Conservation (phyloP, 495 filamentous ascomycete species). For the Penicillium alfredii region DNA sequence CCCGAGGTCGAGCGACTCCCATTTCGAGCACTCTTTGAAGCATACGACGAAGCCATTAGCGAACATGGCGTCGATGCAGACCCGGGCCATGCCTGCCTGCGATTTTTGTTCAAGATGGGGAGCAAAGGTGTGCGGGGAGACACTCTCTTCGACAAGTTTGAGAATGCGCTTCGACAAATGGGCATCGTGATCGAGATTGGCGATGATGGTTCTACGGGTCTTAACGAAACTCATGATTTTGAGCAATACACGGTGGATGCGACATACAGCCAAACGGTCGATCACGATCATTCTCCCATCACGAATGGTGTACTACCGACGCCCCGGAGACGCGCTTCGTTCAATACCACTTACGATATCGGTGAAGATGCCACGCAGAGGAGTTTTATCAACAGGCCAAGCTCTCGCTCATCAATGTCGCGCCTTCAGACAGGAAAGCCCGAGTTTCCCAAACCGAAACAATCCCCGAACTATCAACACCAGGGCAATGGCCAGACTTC, state of each 20-base stretch:
- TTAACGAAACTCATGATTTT: conserved; percentile 24
- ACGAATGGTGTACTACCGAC: conserved; percentile 23
- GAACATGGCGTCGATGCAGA: conserved; percentile 62
- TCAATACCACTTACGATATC: conserved; percentile 51
- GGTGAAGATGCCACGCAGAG: conserved; percentile 43
- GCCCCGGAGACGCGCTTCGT: conserved; percentile 49
- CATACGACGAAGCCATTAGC: conserved; percentile 67
- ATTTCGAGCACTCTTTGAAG: conserved; percentile 72
- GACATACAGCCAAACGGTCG: conserved; percentile 14
- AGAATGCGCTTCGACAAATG: conserved; percentile 55
- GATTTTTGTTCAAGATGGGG: conserved; percentile 77
- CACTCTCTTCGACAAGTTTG: conserved; percentile 60
- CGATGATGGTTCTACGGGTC: conserved; percentile 23
- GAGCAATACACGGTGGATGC: conserved; percentile 19
- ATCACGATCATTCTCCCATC: conserved; percentile 14
- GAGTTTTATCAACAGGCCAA: conserved; percentile 34
- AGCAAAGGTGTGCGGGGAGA: conserved; percentile 42
- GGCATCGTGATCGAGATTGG: conserved; percentile 63
- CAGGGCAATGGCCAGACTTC: conserved; percentile 5
- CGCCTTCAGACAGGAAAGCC: conserved; percentile 37
- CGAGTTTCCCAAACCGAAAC: conserved; percentile 24
- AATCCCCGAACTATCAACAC: conserved; percentile 30
- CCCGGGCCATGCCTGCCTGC: conserved; percentile 66
- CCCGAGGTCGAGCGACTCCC: conserved; percentile 59
- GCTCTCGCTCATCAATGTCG: conserved; percentile 46